A percentile compares a stretch with the other conserved stretches of the same genome.
phyloP scores from a whole-genome alignment of 2,329 filamentous ascomycete species.

The Talaromyces atroroseus region DNA sequence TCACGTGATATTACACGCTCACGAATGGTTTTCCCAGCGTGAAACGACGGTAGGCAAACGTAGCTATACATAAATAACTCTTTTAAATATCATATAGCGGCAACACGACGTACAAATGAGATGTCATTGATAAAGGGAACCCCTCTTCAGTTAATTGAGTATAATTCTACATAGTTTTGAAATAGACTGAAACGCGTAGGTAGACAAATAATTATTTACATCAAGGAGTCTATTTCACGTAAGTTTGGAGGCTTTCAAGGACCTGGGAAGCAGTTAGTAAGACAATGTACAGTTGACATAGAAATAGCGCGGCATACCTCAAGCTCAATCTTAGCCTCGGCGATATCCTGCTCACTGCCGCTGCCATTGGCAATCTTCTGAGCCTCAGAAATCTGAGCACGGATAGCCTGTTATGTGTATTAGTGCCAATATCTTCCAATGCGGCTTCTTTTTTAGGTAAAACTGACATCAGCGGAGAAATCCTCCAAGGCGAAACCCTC shows the following conservation, averaged over 20 bases:
- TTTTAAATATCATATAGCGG: neutral
- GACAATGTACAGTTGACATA: neutral
- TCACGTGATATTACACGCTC: neutral
- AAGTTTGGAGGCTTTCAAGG: slow-evolving; percentile 45
- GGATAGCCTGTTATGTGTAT: slow-evolving; percentile 56
- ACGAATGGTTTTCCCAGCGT: neutral
- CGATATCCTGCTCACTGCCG: slow-evolving; percentile 94
- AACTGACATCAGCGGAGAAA: slow-evolving; percentile 74
- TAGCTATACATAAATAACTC: neutral
- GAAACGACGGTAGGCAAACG: too few relatives aligned
- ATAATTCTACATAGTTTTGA: slow-evolving; percentile 37
- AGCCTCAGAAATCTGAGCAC: slow-evolving; percentile 84
- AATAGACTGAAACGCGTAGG: slow-evolving; percentile 19
- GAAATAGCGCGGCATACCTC: slow-evolving; percentile 60
- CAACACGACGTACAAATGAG: slow-evolving; percentile 16
- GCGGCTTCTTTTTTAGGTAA: neutral
- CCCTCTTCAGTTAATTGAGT: slow-evolving; percentile 23
- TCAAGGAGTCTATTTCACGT: slow-evolving; percentile 42
- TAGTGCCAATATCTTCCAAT: neutral
- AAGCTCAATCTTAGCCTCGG: slow-evolving; percentile 97
- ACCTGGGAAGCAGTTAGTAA: slow-evolving; percentile 30
- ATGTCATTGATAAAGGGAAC: slow-evolving; percentile 15
- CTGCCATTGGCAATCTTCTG: slow-evolving; percentile 88
- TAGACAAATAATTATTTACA: slow-evolving; percentile 39
- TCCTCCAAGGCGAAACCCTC: slow-evolving; percentile 93